Conservation (phyloP, 2,329 filamentous ascomycete genomes). For the Microsporum ferrugineum region DNA sequence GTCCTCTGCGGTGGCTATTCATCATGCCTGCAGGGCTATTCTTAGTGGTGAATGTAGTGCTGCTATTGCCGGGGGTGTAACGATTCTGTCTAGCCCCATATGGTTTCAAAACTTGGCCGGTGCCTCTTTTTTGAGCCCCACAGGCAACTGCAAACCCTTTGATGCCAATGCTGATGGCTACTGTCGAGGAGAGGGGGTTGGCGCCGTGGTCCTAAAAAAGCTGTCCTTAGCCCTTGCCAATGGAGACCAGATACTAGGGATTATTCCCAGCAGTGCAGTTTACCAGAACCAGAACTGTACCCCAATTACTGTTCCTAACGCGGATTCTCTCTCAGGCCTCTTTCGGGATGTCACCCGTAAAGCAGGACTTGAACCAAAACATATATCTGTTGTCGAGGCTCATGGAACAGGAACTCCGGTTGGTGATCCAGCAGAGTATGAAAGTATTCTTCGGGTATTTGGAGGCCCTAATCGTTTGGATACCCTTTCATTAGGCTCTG, state of each 20-base stretch:
- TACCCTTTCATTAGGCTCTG: conserved; percentile 19
- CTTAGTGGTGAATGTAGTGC: conserved; percentile 11
- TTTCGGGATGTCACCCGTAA: conserved; percentile 1
- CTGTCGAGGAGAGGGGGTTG: conserved; percentile 34
- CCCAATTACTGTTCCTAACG: conserved; percentile 5
- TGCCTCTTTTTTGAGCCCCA: conserved; percentile 16
- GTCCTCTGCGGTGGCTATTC: conserved; percentile 19
- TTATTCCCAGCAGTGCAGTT: conserved; percentile 30
- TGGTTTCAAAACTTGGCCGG: conserved; percentile 15
- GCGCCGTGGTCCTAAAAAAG: conserved; percentile 30
- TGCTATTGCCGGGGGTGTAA: conserved; percentile 13
- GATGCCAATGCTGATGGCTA: conserved; percentile 35
- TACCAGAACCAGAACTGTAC: conserved; percentile 34
- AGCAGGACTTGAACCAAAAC: conserved; percentile 3
- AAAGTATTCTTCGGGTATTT: conserved; percentile 18
- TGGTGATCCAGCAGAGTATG: conserved; percentile 24
- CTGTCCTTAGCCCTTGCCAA: conserved; percentile 31
- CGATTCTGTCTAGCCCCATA: conserved; percentile 3
- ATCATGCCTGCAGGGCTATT: conserved; percentile 22
- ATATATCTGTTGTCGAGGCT: conserved; percentile 20
- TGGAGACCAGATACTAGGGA: conserved; percentile 31
- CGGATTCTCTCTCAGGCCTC: neutral
- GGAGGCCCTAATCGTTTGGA: conserved; percentile 12
- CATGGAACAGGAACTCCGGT: conserved; percentile 27
- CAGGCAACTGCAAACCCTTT: conserved; percentile 19